phyloP scores from a whole-genome alignment of 495 filamentous ascomycete genomes.

The Neurospora pannonica region DNA sequence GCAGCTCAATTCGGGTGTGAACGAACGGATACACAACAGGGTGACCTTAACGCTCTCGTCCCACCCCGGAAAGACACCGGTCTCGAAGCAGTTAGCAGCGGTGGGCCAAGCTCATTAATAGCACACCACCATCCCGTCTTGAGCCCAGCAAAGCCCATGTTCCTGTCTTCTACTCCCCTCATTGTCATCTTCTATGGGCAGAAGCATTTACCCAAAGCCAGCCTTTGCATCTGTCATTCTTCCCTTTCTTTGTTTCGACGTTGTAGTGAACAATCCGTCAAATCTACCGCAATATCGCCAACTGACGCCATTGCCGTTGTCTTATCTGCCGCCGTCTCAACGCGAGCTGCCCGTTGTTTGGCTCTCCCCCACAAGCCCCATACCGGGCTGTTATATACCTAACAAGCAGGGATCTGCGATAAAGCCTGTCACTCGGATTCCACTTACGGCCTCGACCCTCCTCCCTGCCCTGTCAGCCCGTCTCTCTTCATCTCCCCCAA shows the following conservation, averaged over 20 bases:
- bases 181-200: not conserved
- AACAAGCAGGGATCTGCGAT: constrained; percentile 31
- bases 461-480: constrained; percentile 2
- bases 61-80: not conserved
- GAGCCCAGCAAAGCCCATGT: not conserved
- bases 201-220: not conserved
- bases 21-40: not conserved
- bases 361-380: not conserved
- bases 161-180: not conserved
- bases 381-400: constrained; percentile 22
- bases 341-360: not conserved
- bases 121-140: not conserved
- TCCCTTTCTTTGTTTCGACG: constrained; percentile 1
- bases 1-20: not conserved
- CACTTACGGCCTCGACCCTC: constrained; percentile 8
- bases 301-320: constrained; percentile 13
- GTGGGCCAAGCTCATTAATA: not conserved
- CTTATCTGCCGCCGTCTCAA: constrained; percentile 8
- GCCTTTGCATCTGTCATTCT: not conserved
- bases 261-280: not conserved
- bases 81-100: not conserved
- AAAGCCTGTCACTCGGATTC: constrained; percentile 32
- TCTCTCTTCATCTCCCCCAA: constrained; percentile 3
- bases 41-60: not conserved
- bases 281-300: not conserved